Conservation (phyloP, 257 asterid species). For the Cruciata laevipes region DNA sequence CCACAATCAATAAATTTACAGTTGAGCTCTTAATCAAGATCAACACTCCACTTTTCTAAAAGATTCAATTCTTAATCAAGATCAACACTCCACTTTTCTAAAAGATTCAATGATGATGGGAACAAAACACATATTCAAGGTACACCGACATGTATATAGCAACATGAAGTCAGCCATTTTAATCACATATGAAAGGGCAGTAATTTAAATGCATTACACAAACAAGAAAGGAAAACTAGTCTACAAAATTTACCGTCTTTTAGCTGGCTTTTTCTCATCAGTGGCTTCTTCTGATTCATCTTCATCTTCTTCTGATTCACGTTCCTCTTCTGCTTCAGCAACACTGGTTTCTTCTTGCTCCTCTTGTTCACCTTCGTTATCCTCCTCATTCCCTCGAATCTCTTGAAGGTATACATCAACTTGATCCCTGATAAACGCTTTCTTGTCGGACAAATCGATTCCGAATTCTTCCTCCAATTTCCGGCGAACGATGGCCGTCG, state of each 20-base stretch:
- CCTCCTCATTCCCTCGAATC: slow-evolving; percentile 31
- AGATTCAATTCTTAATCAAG: not conserved
- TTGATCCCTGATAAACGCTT: slow-evolving; percentile 68
- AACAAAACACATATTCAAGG: not conserved
- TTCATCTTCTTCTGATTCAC: slow-evolving; percentile 22
- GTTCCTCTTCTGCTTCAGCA: slow-evolving; percentile 25
- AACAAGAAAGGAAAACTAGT: not conserved
- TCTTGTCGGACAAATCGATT: slow-evolving; percentile 73
- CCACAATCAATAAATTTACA: not conserved
- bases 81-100: not conserved
- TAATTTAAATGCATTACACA: not conserved
- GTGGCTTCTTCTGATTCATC: slow-evolving; percentile 23
- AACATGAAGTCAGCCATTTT: not conserved
- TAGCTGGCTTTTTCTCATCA: slow-evolving; percentile 24
- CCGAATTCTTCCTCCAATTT: slow-evolving; percentile 74
- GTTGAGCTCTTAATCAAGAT: not conserved
- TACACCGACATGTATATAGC: not conserved
- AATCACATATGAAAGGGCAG: not conserved
- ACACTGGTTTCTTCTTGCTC: slow-evolving; percentile 9
- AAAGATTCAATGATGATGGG: not conserved
- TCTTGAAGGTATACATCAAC: slow-evolving; percentile 61
- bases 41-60: not conserved
- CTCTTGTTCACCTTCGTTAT: not conserved
- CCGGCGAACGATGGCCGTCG: slow-evolving; percentile 62
- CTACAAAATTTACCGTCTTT: slow-evolving; percentile 34